These are phyloP conservation scores for Dalbergia cochinchinensis DNA, from an alignment of 306 rosid genomes.

Conservation along the genomic window DNA sequence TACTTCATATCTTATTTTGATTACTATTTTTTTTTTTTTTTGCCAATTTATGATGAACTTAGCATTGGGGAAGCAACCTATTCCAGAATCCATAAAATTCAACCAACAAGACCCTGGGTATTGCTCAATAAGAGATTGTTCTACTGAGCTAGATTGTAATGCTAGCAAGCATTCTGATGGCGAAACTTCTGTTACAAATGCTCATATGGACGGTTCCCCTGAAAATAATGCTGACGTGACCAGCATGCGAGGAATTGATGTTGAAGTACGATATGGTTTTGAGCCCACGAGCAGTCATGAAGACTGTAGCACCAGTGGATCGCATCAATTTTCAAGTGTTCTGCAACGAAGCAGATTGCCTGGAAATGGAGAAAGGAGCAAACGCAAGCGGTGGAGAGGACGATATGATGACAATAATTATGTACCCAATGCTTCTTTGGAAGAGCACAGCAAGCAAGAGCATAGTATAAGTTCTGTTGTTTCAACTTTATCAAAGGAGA, in stretches of 20 bases:
- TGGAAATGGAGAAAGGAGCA: conserved; percentile 81
- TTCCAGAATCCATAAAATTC: conserved; percentile 62
- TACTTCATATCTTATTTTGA: conserved; percentile 33
- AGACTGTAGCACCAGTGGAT: conserved; percentile 97
- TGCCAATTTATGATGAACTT: conserved; percentile 48
- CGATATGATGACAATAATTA: conserved; percentile 72
- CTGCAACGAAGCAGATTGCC: conserved; percentile 65
- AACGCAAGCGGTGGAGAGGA: conserved; percentile 97
- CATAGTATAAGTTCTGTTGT: conserved; percentile 55
- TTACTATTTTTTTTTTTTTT: conserved; percentile 23
- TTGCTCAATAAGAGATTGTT: conserved; percentile 71
- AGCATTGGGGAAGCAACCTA: conserved; percentile 60
- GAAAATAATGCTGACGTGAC: conserved; percentile 79
- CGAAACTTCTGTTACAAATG: conserved; percentile 76
- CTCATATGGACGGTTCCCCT: conserved; percentile 71
- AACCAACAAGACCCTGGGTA: conserved; percentile 59
- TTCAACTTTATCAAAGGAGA: conserved; percentile 62
- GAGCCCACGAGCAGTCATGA: conserved; percentile 71
- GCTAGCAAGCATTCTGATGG: conserved; percentile 82
- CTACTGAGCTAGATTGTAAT: conserved; percentile 69
- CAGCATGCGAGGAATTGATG: conserved; percentile 68
- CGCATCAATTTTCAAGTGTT: conserved; percentile 64
- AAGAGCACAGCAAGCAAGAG: conserved; percentile 65
- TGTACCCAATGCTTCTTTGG: conserved; percentile 55
- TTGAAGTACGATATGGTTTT: conserved; percentile 73